Evolutionary conservation across 805 yeast genomes (phyloP), one percentile per base, ranked within the genome.

Genomic region (Isabelozyma rhagii): DNA sequence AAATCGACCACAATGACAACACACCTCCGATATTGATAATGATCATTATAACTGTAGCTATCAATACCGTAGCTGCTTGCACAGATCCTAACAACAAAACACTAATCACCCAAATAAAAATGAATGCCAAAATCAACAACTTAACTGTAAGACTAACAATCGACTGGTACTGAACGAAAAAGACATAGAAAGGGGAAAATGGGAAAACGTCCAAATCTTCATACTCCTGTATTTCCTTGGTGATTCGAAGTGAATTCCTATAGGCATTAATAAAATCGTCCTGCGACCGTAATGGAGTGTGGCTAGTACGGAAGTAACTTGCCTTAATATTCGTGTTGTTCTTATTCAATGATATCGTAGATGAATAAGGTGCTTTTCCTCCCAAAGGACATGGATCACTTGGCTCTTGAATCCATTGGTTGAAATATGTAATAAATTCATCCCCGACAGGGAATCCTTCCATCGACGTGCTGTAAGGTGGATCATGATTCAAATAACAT

Each of bases 321-420:
- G 93, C 72, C 8, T 61, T 55, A 5, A 90, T 76, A 2, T 56
- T 53, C 1, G 64, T 65, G 0, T 66, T 56, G 1, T 70, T 68
- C 29, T 68, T 68, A 49, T 75, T 74, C 27, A 75, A 68, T 1
- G 77, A 68, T 9, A 89, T 70, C 0, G 91, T 74, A 5, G 74
- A 67, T 1, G 87, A 77, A 62, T 93, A 93, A 0, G 97, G 96
- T 0, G 97, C 97, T 60, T 88, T 87, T 2, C 99, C 99, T 3
- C 97, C 98, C 27, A 93, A 71, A 1, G 98, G 97, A 66, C 99
- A 93, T 2, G 93, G 89, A 59, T 88, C 94, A 50, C 96, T 87
- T 1, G 83, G 83, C 25, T 89, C 88, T 39, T 82, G 75, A 25
- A 93, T 88, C 99, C 99, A 93, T 41, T 86, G 81, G 18, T 80